Evolutionary conservation across 2,329 filamentous ascomycete species (phyloP).

Genomic region (Camillea tinctor): DNA sequence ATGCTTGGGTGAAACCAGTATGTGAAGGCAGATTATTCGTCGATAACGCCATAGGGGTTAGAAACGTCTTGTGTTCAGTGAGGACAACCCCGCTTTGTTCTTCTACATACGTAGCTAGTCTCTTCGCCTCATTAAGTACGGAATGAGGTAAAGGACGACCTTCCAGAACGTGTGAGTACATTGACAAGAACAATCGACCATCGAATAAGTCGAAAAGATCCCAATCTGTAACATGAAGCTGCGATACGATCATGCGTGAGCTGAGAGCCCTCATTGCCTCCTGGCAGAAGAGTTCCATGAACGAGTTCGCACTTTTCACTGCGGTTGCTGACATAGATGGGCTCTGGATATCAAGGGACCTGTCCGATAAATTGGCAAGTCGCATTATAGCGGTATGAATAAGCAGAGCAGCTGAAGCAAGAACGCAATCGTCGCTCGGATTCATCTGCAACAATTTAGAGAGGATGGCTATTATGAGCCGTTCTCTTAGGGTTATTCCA

Average conservation of each 20-base stretch:
- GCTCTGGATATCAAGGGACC: not conserved
- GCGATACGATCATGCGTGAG: not conserved
- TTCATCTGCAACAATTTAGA: not conserved
- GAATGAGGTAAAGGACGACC: constrained; percentile 10
- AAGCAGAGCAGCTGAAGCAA: not conserved
- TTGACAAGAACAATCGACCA: constrained; percentile 27
- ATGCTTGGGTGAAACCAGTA: not conserved
- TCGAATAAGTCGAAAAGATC: constrained; percentile 36
- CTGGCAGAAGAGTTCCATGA: constrained; percentile 16
- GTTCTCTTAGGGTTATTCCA: not conserved
- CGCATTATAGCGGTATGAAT: constrained; percentile 3
- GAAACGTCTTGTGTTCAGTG: constrained; percentile 8
- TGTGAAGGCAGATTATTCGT: not conserved
- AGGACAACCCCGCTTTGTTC: not conserved
- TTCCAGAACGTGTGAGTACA: constrained; percentile 3
- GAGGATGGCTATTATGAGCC: not conserved
- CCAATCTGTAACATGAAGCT: constrained; percentile 14
- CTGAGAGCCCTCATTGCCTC: constrained; percentile 5
- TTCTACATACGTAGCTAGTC: constrained; percentile 1
- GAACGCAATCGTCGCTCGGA: not conserved
- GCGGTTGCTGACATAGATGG: not conserved
- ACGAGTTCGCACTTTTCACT: not conserved
- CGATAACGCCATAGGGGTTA: not conserved
- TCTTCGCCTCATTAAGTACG: constrained; percentile 17
- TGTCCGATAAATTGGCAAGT: constrained; percentile 6